Percentiles rank a stretch among this genome's conserved stretches.
phyloP scores from a whole-genome alignment of 23 red algal genomes.

The Gracilaria vermiculophylla region DNA sequence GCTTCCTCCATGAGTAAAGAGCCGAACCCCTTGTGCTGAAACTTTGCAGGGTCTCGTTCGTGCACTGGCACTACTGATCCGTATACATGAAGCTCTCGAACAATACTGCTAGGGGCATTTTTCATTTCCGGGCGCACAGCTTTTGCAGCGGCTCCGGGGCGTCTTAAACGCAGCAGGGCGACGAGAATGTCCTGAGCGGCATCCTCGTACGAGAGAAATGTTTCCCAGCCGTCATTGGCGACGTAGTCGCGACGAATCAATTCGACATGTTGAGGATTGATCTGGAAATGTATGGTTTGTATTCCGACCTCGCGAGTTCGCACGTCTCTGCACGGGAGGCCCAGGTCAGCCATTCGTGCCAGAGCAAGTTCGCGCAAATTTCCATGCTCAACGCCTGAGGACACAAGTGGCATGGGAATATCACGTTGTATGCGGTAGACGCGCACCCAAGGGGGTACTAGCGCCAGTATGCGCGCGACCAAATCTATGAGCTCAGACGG shows the following conservation, averaged over 20 bases:
- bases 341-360: conserved; percentile 85
- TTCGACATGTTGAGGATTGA: conserved; percentile 88
- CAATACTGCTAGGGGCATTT: conserved; percentile 65
- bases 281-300: conserved; percentile 85
- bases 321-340: conserved; percentile 93
- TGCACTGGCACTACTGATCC: conserved; percentile 98
- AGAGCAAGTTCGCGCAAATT: conserved; percentile 94
- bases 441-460: conserved; percentile 97
- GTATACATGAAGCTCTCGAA: conserved; percentile 98
- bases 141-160: conserved; percentile 31
- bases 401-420: conserved; percentile 99
- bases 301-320: conserved; percentile 99
- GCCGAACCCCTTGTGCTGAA: conserved; percentile 98
- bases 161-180: conserved; percentile 83
- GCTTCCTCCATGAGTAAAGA: conserved; percentile 99
- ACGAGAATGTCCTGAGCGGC: conserved; percentile 95
- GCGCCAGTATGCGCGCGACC: conserved; percentile 70
- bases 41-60: conserved; percentile 90
- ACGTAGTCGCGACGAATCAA: conserved; percentile 96
- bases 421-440: conserved; percentile 98
- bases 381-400: conserved; percentile 95
- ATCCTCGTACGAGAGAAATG: conserved; percentile 96
- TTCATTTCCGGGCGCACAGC: conserved; percentile 82
- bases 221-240: conserved; percentile 99
- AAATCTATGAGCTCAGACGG: conserved; percentile 88